Base-by-base conservation (phyloP, 805 yeast genomes). In the Pichia paraexigua region DNA sequence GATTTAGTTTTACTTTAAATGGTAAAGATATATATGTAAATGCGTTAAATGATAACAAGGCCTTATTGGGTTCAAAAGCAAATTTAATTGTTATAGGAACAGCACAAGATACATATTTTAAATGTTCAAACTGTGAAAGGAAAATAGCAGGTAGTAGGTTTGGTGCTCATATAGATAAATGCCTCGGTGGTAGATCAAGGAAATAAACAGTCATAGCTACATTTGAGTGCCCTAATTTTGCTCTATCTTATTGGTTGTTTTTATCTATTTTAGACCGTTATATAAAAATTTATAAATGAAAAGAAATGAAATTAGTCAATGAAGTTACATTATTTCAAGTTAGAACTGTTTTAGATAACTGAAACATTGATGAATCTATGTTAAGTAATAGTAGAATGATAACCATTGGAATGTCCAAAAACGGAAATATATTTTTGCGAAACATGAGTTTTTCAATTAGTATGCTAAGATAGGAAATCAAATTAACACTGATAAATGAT, bases 161-260 rank as follows among this genome's bases (percentile, higher is more conserved):
- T 73, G 97, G 98, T 2, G 90, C 87, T 42, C 99, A 92, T 68
- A 75, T 92, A 30, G 95, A 90, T 63, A 81, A 96, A 60, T 92
- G 99, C 64, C 67, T 90, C 24, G 87, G 88, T 43, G 86, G 97
- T 13, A 76, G 87, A 52, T 72, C 73, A 25, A 69, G 82, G 56
- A 71, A 75, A 56, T 71, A 53, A 59, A 1, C 2, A 15, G 2
- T 13, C 6, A 30, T 30, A 30, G 15, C 35, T 30, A 30, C n/a
- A 12, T 30, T 30, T 15, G n/a, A 30, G 4, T 18, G 6, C 6
- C 7, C 8, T 32, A 40, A 11, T 40, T 20, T 11, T 20, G 17
- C 25, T 40, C 4, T 10, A 11, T 18, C 18, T 37, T 18, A 18
- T 4, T 32, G n/a, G 12, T 35, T 17, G 20, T 13, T 30, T 30